A percentile compares a stretch with the other conserved stretches of the same genome.
Conservation (phyloP, 2,329 filamentous ascomycete genomes). For the Venturia aucupariae region DNA sequence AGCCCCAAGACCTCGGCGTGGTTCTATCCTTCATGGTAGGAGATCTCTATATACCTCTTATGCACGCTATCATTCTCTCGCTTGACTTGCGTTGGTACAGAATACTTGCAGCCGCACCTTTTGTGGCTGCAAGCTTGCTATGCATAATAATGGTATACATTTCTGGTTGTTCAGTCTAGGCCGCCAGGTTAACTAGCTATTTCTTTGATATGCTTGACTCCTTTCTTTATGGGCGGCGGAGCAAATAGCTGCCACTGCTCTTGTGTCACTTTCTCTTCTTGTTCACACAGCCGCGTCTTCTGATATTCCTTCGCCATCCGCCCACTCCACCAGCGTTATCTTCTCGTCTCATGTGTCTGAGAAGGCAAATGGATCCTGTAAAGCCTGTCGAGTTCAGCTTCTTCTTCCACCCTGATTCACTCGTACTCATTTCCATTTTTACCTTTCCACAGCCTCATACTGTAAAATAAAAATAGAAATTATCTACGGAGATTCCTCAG, state of each 20-base stretch:
- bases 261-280: conserved; percentile 3
- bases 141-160: background rate
- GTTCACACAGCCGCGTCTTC: background rate
- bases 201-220: background rate
- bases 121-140: background rate
- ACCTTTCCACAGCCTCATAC: background rate
- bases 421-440: too few species aligned
- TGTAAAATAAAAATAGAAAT: background rate
- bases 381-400: background rate
- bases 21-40: background rate
- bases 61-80: background rate
- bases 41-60: background rate
- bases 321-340: background rate
- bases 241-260: background rate
- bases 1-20: background rate
- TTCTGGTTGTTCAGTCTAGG: background rate
- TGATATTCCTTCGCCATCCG: background rate
- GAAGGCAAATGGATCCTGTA: background rate
- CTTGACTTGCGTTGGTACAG: background rate
- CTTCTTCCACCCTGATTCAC: background rate
- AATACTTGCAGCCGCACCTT: background rate
- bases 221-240: background rate
- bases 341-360: background rate
- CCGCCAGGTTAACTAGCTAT: background rate
- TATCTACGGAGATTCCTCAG: background rate